phyloP scores from a whole-genome alignment of 345 rosid genomes.

The Geranium brycei region DNA sequence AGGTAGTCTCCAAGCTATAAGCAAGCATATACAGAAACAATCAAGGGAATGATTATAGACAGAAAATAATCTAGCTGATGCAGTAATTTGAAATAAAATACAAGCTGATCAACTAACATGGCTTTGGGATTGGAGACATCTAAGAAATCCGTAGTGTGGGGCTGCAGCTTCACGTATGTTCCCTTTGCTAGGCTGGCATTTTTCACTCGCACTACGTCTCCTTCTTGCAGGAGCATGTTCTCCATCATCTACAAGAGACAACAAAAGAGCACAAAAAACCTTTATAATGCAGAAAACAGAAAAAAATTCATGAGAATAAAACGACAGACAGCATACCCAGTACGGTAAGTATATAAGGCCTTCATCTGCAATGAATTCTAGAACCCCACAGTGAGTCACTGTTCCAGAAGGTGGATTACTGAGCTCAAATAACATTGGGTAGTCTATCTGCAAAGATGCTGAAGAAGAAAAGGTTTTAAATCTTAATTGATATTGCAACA shows the following conservation, averaged over 20 bases:
- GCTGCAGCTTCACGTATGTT: conserved; percentile 86
- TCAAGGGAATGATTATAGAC: background rate
- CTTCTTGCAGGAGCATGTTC: conserved; percentile 85
- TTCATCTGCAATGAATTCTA: conserved; percentile 98
- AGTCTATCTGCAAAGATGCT: conserved; percentile 95
- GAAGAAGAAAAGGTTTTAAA: conserved; percentile 10
- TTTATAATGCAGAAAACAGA: too few relatives aligned
- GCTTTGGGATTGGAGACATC: conserved; percentile 98
- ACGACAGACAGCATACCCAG: conserved; percentile 39
- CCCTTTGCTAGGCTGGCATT: conserved; percentile 95
- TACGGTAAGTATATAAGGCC: conserved; percentile 99
- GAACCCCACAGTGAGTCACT: conserved; percentile 90
- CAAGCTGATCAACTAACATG: conserved; percentile 31
- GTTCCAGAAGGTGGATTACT: conserved; percentile 63
- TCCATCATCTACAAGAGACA: conserved; percentile 78
- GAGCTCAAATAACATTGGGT: conserved; percentile 98
- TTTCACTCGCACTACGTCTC: conserved; percentile 71
- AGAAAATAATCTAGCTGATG: too few relatives aligned
- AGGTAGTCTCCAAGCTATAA: conserved; percentile 84
- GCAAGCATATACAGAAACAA: conserved; percentile 5
- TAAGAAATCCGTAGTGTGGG: conserved; percentile 86
- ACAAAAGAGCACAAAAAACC: conserved; percentile 2
- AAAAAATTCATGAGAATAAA: too few relatives aligned
- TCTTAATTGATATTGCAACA: background rate
- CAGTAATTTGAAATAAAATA: background rate